Evolutionary conservation across 2,329 filamentous ascomycete species (phyloP), one percentile per base, ranked within the genome.

Genomic region (Rhynchosporium graminicola): DNA sequence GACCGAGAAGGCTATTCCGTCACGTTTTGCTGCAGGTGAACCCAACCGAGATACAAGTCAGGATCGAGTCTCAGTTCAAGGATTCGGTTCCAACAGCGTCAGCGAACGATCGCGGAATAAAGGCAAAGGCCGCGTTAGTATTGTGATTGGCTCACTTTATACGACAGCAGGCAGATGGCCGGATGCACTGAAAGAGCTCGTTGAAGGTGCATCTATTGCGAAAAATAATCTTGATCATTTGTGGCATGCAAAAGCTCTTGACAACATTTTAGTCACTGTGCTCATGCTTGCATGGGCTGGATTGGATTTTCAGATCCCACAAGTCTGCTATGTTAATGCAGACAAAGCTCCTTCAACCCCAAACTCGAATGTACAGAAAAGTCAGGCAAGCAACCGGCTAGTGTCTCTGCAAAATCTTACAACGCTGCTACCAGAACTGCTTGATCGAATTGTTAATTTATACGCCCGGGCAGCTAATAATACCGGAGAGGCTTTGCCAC

Each of bases 171-270:
- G 95, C 31, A 86, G 92, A 65, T 97, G 95, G 92, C 85, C 82
- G 54, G 93, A 98, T 77, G 93, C 94, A 7, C 76, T 98, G 51
- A 89, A 86, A 74, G 91, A 96, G 73, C 83, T 97, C 28, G 81
- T 86, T 9, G 94, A 97, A 64, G 91, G 89, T 59, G 92, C 90
- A 1, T 84, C 84, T 9, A 86, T 88, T 69, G 89, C 92, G 15
- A 89, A 91, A 70, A 87, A 86, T 43, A 84, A 90, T 63, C 93
- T 92, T 70, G 95, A 99, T 76, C 91, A 97, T 76, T 76, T 98
- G n/a, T 99, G 95, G 94, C 92, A 97, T 77, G 95, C 91, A 20
- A 98, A 98, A 76, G 93, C 92, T 0, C 80, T 99, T 26, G 96
- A 99, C 74, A 87, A 93, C 33, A 91, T 96, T 64, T 79, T 95